A percentile compares a stretch with the other conserved stretches of the same genome.
Evolutionary conservation across 805 yeast genomes (phyloP).

Genomic region (Starmera pachycereana): DNA sequence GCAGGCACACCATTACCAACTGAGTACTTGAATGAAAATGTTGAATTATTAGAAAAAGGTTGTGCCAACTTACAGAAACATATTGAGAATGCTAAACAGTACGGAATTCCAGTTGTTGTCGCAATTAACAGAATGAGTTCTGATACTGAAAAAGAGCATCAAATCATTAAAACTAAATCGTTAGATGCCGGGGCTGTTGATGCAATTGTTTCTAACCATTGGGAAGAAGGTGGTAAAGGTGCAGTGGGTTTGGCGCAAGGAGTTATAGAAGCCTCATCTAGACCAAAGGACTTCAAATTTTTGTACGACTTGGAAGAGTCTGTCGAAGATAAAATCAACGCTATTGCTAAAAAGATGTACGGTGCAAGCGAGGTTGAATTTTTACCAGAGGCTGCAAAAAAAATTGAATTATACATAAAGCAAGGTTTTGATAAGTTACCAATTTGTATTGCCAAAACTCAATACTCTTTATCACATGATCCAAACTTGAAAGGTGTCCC

Average conservation of each 20-base stretch:
- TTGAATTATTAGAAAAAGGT: constrained; percentile 68
- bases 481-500: constrained; percentile 93
- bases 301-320: constrained; percentile 62
- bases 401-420: constrained; percentile 68
- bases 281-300: constrained; percentile 41
- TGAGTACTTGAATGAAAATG: constrained; percentile 73
- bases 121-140: constrained; percentile 84
- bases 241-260: constrained; percentile 78
- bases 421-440: constrained; percentile 92
- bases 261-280: constrained; percentile 60
- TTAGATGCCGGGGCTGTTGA: constrained; percentile 86
- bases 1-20: constrained; percentile 84
- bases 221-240: constrained; percentile 94
- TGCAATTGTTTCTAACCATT: constrained; percentile 86
- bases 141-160: constrained; percentile 75
- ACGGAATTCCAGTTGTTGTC: constrained; percentile 88
- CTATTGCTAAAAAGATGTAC: constrained; percentile 83
- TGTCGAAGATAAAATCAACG: constrained; percentile 70
- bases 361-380: constrained; percentile 84
- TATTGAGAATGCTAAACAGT: constrained; percentile 72
- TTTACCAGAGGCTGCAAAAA: constrained; percentile 68
- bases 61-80: constrained; percentile 87
- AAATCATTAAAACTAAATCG: constrained; percentile 70
- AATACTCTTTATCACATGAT: constrained; percentile 91
- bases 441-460: constrained; percentile 95